Evolutionary conservation across 345 rosid genomes (phyloP), one percentile per base, ranked within the genome.

Genomic region (Eucalyptus dawsonii): DNA sequence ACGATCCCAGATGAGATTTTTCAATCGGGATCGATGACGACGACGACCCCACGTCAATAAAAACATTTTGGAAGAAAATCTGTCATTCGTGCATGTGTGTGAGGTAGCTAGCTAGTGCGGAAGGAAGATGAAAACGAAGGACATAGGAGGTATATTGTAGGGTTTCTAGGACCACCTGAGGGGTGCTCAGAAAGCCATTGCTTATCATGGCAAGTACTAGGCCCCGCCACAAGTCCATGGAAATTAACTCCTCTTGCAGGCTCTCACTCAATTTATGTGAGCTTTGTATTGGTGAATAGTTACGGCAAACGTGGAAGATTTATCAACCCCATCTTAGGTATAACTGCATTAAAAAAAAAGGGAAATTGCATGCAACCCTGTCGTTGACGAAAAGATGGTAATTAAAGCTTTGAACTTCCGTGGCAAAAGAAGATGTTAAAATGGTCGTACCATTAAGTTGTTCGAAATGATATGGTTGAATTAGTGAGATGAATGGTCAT

Each of bases 111-210:
- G 83, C 45, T 22, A 76, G 83, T 21, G 45, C 83, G 14, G 37
- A 19, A 87, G 89, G 89, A 62, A 89, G 91, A 80, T 88, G 87
- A 62, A 88, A 90, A 88, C 91, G 86, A 87, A 49, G 87, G 67
- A 89, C 72, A 45, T 31, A 7, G 27, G 83, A 40, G 83, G 83
- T 37, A 37, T 76, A 11, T 21, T 53, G 56, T 17, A 31, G 88
- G 56, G 7, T 14, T 87, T 56, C 76, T 87, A 60, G 92, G 93
- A 90, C 93, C 93, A 93, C 90, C 50, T 37, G 44, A n/a, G 42
- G 40, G 45, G 47, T 40, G 56, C 22, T 24, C 29, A 22, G 47
- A 83, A 25, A 34, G 60, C 50, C 47, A 88, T 72, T 58, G 53
- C 89, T 24, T 86, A 91, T 89, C 90, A 72, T 67, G 76, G 89